A percentile compares a stretch with the other conserved stretches of the same genome.
phyloP scores from a whole-genome alignment of 208 protist species.

The Phytomonas francai region DNA sequence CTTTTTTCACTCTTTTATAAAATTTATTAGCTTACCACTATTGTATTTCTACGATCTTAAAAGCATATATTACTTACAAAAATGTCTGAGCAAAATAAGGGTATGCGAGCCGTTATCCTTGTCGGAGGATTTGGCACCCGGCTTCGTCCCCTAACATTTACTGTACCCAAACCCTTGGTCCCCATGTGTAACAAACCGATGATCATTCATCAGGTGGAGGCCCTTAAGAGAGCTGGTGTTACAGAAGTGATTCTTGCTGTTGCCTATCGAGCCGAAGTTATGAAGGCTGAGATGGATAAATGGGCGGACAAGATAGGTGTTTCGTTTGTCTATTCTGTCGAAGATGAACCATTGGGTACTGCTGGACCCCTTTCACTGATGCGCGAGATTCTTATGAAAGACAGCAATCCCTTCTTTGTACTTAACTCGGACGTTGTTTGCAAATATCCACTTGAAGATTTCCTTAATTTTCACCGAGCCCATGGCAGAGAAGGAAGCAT shows the following conservation, averaged over 20 bases:
- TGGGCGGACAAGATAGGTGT: conserved; percentile 87
- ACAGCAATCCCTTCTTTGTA: conserved; percentile 95
- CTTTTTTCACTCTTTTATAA: not conserved
- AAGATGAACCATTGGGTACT: conserved; percentile 95
- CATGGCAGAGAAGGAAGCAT: conserved; percentile 96
- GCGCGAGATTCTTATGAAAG: conserved; percentile 75
- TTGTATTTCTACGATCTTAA: not conserved
- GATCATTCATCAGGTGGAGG: conserved; percentile 97
- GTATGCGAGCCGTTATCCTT: conserved; percentile 96
- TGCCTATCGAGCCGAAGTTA: conserved; percentile 93
- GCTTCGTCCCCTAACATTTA: conserved; percentile 96
- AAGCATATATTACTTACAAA: conserved; percentile 6
- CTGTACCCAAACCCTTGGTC: conserved; percentile 95
- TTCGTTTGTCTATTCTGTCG: conserved; percentile 93
- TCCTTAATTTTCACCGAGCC: conserved; percentile 92
- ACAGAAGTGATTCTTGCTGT: conserved; percentile 96
- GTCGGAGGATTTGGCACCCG: conserved; percentile 94
- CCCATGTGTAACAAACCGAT: conserved; percentile 98
- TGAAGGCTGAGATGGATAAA: conserved; percentile 89
- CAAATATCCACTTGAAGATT: conserved; percentile 90
- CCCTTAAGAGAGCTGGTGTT: conserved; percentile 86
- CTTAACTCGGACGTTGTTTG: conserved; percentile 97
- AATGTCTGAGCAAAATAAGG: not conserved
- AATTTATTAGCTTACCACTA: not conserved
- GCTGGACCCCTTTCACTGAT: conserved; percentile 96